phyloP scores from a whole-genome alignment of 2,329 filamentous ascomycete genomes.

The Bimuria novae-zelandiae region DNA sequence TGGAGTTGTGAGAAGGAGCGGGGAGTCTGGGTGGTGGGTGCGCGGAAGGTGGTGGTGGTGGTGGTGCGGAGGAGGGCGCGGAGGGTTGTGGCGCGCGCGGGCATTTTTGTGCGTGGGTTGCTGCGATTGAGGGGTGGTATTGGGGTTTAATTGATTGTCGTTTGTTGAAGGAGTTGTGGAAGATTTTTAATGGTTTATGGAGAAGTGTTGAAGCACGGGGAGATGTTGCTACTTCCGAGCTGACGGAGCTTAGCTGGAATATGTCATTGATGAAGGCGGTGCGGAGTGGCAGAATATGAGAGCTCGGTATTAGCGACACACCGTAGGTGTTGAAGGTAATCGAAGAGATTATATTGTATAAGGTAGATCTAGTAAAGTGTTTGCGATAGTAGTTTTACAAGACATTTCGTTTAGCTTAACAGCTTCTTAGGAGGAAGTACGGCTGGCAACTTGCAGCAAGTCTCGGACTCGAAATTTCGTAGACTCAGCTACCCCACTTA shows the following conservation, averaged over 20 bases:
- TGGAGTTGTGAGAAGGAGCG: slow-evolving; percentile 28
- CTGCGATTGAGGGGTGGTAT: background rate
- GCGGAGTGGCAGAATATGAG: slow-evolving; percentile 5
- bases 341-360: background rate
- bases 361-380: no score
- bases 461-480: no score
- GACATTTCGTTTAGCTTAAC: no score
- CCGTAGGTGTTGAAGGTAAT: background rate
- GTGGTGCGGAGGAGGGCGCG: slow-evolving; percentile 34
- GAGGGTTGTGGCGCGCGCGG: slow-evolving; percentile 28
- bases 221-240: background rate
- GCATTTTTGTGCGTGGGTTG: slow-evolving; percentile 24
- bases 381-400: no score
- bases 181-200: background rate
- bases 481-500: no score
- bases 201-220: background rate
- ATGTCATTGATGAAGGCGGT: slow-evolving; percentile 13
- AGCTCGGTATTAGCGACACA: background rate
- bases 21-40: slow-evolving; percentile 28
- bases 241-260: slow-evolving; percentile 7
- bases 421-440: no score
- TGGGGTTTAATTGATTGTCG: background rate
- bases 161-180: no score
- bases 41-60: slow-evolving; percentile 28
- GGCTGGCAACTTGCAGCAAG: no score